These are phyloP conservation scores for Voacanga thouarsii DNA, from an alignment of 257 asterid genomes.

Conservation along the genomic window DNA sequence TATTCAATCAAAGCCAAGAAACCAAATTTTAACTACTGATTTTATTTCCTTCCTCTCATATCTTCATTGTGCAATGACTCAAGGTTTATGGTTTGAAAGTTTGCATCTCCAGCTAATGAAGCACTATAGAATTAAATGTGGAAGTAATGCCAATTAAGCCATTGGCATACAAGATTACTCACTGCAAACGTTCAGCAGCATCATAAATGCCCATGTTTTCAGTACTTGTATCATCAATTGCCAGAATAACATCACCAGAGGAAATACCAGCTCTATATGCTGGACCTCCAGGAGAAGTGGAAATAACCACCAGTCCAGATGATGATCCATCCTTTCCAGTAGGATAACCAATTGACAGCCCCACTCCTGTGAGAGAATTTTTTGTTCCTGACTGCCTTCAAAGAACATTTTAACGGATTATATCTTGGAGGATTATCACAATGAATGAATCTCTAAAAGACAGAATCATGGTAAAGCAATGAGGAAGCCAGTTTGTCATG, in stretches of 20 bases:
- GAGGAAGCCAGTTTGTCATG: not conserved
- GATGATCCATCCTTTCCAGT: slow-evolving; percentile 52
- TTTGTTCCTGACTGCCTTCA: slow-evolving; percentile 99
- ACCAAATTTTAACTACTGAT: not conserved
- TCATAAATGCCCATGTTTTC: slow-evolving; percentile 86
- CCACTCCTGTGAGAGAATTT: slow-evolving; percentile 87
- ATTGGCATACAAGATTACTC: slow-evolving; percentile 35
- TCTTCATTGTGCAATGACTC: not conserved
- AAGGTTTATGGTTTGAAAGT: not conserved
- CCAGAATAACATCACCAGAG: slow-evolving; percentile 81
- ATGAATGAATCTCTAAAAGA: slow-evolving; percentile 1
- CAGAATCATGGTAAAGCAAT: not conserved
- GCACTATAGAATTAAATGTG: not conserved
- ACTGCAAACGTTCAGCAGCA: slow-evolving; percentile 93
- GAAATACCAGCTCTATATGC: slow-evolving; percentile 79
- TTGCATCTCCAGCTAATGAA: not conserved
- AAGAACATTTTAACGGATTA: slow-evolving; percentile 37
- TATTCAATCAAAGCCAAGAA: not conserved
- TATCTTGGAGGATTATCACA: slow-evolving; percentile 20
- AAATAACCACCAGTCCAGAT: slow-evolving; percentile 76
- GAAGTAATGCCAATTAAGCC: not conserved
- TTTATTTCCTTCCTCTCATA: not conserved
- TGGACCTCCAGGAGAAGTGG: slow-evolving; percentile 98
- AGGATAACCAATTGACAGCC: slow-evolving; percentile 89
- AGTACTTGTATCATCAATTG: slow-evolving; percentile 71